phyloP scores from a whole-genome alignment of 768 basidiomycete species.

The Sporobolomyces phaffii region DNA sequence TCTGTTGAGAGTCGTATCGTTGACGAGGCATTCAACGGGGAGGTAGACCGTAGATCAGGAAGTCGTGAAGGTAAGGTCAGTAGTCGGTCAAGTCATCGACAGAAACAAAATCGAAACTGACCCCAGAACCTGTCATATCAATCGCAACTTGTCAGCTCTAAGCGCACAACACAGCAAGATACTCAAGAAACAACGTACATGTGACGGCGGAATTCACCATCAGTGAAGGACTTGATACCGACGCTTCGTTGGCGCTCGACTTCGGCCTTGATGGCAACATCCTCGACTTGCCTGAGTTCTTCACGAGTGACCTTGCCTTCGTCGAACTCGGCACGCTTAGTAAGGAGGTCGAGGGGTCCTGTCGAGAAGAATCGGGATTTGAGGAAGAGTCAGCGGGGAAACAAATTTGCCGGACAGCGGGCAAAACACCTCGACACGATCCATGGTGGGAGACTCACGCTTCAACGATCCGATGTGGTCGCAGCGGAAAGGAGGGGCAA shows the following conservation, averaged over 20 bases:
- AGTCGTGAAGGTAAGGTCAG: too few relatives aligned
- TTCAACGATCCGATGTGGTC: constrained; percentile 43
- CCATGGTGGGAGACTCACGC: constrained; percentile 11
- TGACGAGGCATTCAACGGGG: too few relatives aligned
- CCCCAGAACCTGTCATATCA: not conserved
- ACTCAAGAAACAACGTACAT: not conserved
- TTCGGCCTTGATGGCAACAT: constrained; percentile 37
- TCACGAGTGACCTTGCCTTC: constrained; percentile 32
- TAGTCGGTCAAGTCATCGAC: too few relatives aligned
- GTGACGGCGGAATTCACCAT: constrained; percentile 41
- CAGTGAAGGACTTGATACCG: constrained; percentile 38
- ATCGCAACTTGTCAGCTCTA: not conserved
- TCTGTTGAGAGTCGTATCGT: constrained; percentile 49
- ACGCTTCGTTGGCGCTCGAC: constrained; percentile 28
- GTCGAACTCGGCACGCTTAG: constrained; percentile 35
- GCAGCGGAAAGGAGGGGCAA: constrained; percentile 39
- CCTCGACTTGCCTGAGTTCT: constrained; percentile 40
- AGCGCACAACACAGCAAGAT: not conserved
- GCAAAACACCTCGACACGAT: not conserved
- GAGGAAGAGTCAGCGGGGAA: not conserved
- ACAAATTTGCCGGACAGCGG: not conserved
- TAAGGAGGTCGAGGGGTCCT: constrained; percentile 38
- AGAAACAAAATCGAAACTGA: not conserved
- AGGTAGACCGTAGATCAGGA: too few relatives aligned
- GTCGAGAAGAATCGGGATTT: not conserved